phyloP scores from a whole-genome alignment of 371 early-diverging fungal genomes.

The Mortierella sp. region DNA sequence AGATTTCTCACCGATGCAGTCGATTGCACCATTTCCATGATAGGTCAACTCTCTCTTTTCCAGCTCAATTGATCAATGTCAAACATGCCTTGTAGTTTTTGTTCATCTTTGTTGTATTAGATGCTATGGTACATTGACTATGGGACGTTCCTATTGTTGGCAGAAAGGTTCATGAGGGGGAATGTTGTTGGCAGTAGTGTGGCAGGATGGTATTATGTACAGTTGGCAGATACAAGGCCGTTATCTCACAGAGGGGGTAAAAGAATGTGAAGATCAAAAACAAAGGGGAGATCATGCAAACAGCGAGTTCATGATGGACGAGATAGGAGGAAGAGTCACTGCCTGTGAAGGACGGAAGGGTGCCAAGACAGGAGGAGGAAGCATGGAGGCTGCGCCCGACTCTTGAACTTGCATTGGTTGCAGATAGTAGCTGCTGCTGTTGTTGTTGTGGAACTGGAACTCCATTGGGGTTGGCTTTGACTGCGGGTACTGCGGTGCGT shows the following conservation, averaged over 20 bases:
- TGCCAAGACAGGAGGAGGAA: conserved; percentile 48
- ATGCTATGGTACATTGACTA: not conserved
- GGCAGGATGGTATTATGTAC: conserved; percentile 17
- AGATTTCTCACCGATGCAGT: not conserved
- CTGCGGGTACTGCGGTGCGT: conserved; percentile 20
- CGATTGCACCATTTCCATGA: conserved; percentile 1
- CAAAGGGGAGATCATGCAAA: conserved; percentile 5
- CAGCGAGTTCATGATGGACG: conserved; percentile 50
- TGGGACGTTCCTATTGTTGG: conserved; percentile 9
- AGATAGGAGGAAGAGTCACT: conserved; percentile 53
- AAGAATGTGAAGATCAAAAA: too few species aligned
- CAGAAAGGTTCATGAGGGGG: conserved; percentile 1
- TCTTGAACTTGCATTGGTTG: conserved; percentile 26
- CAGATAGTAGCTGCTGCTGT: conserved; percentile 30
- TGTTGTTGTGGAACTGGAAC: conserved; percentile 46
- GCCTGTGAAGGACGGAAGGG: conserved; percentile 47
- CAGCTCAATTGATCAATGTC: not conserved
- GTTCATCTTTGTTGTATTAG: not conserved
- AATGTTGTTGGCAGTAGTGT: conserved; percentile 13
- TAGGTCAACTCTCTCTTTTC: not conserved
- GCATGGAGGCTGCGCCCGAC: conserved; percentile 14
- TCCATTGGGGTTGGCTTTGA: conserved; percentile 23
- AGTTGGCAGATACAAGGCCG: not conserved
- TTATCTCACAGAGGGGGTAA: too few species aligned
- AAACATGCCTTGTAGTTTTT: not conserved